Conservation (phyloP, 805 yeast species). For the Starmerella cellae region DNA sequence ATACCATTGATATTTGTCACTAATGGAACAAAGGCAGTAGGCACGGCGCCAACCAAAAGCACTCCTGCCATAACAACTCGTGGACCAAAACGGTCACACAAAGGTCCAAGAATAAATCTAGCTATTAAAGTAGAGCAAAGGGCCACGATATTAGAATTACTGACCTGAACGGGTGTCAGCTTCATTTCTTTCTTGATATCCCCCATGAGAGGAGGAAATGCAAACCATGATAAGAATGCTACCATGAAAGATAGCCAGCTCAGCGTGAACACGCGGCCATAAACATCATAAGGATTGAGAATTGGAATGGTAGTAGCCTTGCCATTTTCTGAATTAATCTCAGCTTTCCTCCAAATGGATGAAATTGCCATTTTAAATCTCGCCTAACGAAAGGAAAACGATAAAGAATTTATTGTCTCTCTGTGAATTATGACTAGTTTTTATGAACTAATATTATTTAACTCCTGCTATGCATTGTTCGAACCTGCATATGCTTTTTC, state of each 20-base stretch:
- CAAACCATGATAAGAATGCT: constrained; percentile 17
- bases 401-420: too few species aligned
- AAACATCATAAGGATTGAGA: constrained; percentile 11
- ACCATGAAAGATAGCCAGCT: constrained; percentile 16
- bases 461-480: too few species aligned
- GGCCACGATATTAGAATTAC: constrained; percentile 14
- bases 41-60: constrained; percentile 14
- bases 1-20: constrained; percentile 20
- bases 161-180: constrained; percentile 12
- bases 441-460: too few species aligned
- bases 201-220: constrained; percentile 15
- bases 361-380: too few species aligned
- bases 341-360: constrained; percentile 11
- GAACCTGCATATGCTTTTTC: too few species aligned
- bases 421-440: too few species aligned
- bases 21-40: constrained; percentile 16
- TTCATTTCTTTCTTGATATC: constrained; percentile 10
- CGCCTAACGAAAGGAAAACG: too few species aligned
- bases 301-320: constrained; percentile 14
- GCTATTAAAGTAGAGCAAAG: constrained; percentile 14
- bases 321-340: constrained; percentile 12
- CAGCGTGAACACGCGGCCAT: constrained; percentile 12
- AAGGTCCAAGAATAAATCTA: constrained; percentile 13
- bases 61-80: constrained; percentile 10
- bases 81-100: constrained; percentile 15